Evolutionary conservation across 1,284 basidiomycete species (phyloP).

Genomic region (Hemileia vastatrix): DNA sequence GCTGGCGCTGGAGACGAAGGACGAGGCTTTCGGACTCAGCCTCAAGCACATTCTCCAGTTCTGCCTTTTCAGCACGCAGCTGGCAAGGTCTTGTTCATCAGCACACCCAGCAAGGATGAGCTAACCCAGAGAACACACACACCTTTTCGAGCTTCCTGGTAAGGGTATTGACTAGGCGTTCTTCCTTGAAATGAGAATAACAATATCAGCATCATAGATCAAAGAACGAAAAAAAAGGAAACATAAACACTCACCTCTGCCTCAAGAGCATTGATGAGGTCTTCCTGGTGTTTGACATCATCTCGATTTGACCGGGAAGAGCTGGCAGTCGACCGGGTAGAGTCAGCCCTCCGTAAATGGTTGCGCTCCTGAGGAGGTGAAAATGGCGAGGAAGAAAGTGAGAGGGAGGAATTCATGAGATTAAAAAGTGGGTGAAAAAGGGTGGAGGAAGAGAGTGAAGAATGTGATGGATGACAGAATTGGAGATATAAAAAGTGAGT

Average conservation of each 20-base stretch:
- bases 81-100: too few species aligned
- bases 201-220: too few species aligned
- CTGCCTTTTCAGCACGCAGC: slow-evolving; percentile 69
- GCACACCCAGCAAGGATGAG: background rate
- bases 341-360: slow-evolving; percentile 11
- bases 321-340: slow-evolving; percentile 14
- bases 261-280: slow-evolving; percentile 70
- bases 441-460: too few species aligned
- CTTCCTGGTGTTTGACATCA: slow-evolving; percentile 52
- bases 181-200: too few species aligned
- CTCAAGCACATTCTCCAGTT: slow-evolving; percentile 65
- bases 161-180: slow-evolving; percentile 67
- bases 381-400: too few species aligned
- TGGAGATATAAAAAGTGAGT: too few species aligned
- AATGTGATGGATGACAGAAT: too few species aligned
- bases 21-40: slow-evolving; percentile 69
- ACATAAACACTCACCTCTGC: too few species aligned
- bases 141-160: slow-evolving; percentile 70
- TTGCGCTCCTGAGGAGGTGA: too few species aligned
- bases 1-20: slow-evolving; percentile 59
- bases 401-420: too few species aligned
- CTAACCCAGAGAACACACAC: slow-evolving; percentile 31
- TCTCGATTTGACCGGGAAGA: slow-evolving; percentile 8
- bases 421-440: too few species aligned
- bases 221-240: too few species aligned